A percentile compares a stretch with the other conserved stretches of the same genome.
Conservation (phyloP, 164 flowering plant species). For the Stephania cephalantha region DNA sequence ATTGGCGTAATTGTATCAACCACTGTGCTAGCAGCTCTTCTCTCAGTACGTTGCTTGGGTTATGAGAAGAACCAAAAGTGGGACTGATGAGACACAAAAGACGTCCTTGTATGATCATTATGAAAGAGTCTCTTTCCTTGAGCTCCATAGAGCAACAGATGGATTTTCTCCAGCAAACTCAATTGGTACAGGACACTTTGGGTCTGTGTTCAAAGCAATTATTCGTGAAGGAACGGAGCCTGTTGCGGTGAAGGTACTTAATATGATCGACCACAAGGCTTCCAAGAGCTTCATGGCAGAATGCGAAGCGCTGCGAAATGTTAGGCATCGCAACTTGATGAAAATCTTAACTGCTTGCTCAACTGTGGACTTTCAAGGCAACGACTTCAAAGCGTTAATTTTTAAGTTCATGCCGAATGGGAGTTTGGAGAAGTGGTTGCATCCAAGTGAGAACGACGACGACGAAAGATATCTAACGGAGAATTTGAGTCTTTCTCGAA, state of each 20-base stretch:
- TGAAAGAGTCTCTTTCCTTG: constrained; percentile 3
- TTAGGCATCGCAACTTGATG: constrained; percentile 5
- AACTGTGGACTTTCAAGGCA: constrained; percentile 8
- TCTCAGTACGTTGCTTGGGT: background rate
- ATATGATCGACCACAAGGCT: background rate
- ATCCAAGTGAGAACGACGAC: background rate
- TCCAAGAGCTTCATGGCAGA: constrained; percentile 11
- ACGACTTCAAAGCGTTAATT: constrained; percentile 17
- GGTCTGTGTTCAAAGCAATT: constrained; percentile 5
- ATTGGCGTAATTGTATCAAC: background rate
- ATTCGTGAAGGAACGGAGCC: background rate
- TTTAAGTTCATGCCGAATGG: constrained; percentile 6
- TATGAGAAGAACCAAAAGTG: background rate
- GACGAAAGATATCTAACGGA: background rate
- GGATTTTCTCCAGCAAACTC: constrained; percentile 9
- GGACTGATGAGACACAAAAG: background rate
- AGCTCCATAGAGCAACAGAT: constrained; percentile 4
- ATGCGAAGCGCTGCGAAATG: constrained; percentile 9
- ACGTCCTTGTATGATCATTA: background rate
- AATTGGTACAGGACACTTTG: constrained; percentile 9
- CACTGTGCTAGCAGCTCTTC: background rate
- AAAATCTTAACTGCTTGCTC: constrained; percentile 13
- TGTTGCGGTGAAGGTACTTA: constrained; percentile 5
- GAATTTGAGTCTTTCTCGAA: background rate
- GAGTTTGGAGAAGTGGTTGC: background rate